A percentile compares a stretch with the other conserved stretches of the same genome.
These are phyloP conservation scores for Barnettozyma pratensis DNA, from an alignment of 805 yeast genomes.

Conservation along the genomic window DNA sequence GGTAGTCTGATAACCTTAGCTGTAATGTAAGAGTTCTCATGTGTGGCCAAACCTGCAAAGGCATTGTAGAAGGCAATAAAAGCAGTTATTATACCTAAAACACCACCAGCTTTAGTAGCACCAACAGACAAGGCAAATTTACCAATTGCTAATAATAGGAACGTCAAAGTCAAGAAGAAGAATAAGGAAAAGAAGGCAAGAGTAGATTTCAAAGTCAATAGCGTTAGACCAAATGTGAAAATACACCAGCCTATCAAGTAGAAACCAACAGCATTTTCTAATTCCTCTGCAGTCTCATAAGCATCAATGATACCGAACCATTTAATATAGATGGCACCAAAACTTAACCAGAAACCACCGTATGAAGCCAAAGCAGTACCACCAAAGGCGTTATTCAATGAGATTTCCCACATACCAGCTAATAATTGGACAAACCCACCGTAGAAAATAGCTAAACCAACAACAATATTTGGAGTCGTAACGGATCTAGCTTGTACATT, in stretches of 20 bases:
- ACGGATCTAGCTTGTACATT: constrained; percentile 57
- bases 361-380: constrained; percentile 35
- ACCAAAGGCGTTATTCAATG: constrained; percentile 61
- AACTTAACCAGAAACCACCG: constrained; percentile 64
- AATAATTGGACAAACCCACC: constrained; percentile 57
- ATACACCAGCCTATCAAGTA: constrained; percentile 50
- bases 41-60: constrained; percentile 61
- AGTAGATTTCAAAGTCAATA: constrained; percentile 45
- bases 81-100: constrained; percentile 51
- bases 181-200: constrained; percentile 44
- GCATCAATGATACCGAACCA: constrained; percentile 47
- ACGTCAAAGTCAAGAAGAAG: constrained; percentile 41
- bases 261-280: constrained; percentile 45
- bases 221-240: constrained; percentile 42
- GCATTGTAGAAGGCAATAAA: constrained; percentile 59
- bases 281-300: constrained; percentile 34
- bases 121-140: constrained; percentile 34
- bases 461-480: constrained; percentile 47
- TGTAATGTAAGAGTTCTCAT: constrained; percentile 56
- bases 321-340: constrained; percentile 53
- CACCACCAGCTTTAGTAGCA: constrained; percentile 53
- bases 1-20: constrained; percentile 32
- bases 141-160: constrained; percentile 41
- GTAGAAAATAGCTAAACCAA: constrained; percentile 57
- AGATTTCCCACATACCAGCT: constrained; percentile 68